Evolutionary conservation across 2,329 filamentous ascomycete genomes (phyloP), one percentile per base, ranked within the genome.

Genomic region (Colletotrichum lupini): DNA sequence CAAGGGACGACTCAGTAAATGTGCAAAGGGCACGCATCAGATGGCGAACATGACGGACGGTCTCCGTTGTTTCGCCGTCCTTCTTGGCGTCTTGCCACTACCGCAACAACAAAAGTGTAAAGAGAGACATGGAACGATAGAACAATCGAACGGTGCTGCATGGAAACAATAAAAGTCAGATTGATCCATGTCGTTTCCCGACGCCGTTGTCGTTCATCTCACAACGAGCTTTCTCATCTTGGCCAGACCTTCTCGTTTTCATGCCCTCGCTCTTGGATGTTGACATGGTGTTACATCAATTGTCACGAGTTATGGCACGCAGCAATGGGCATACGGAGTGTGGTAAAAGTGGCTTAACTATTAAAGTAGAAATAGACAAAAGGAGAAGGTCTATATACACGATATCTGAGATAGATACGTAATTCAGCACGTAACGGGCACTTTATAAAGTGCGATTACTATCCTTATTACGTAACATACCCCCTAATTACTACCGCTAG

Each of bases 191-290:
- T 35, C 55, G 19, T 14, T 5, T 32, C 37, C 37, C 28, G 28
- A 58, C 30, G 14, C 37, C 22, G 12, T 22, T 55, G 24, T 56
- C 30, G 42, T 59, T 73, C 66, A 69, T 64, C 70, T 64, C 37
- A 59, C 53, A 26, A 5, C 30, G 16, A n/a, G 30, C 22, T n/a
- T 16, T 19, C 37, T 60, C 56, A 24, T 52, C 42, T 60, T 19
- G 19, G 16, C 28, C 46, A 16, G 12, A 49, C 30, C 24, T 26
- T 30, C 32, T 11, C 28, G 4, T 22, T 4, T 52, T 22, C 60
- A 63, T 35, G 42, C n/a, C 46, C 12, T 35, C n/a, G 46, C 60
- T 37, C 60, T 73, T 46, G 59, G 53, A 49, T 16, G 26, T 37
- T 52, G 24, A 60, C 42, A 59, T 24, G 26, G 9, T 42, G 55